These are phyloP conservation scores for Ophiostoma sp. DNA, from an alignment of 2,329 filamentous ascomycete species.

Conservation along the genomic window DNA sequence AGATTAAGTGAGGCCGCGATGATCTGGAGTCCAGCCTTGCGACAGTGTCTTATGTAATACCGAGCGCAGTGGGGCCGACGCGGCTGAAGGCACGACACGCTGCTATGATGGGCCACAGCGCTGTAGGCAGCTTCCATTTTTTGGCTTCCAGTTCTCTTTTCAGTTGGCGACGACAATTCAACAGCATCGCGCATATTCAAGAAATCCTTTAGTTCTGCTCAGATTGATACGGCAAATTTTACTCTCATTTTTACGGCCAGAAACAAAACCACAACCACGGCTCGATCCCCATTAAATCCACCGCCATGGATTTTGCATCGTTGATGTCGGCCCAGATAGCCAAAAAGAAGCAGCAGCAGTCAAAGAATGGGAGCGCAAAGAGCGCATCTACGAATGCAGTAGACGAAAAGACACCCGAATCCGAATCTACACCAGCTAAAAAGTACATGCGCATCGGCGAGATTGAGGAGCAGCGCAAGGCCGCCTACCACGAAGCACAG, in stretches of 20 bases:
- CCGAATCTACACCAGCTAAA: constrained; percentile 39
- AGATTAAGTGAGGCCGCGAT: neutral
- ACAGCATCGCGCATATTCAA: neutral
- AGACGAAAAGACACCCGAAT: constrained; percentile 25
- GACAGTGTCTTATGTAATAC: constrained; percentile 1
- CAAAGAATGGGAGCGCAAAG: neutral
- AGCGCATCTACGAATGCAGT: neutral
- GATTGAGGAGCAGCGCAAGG: constrained; percentile 73
- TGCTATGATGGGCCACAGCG: neutral
- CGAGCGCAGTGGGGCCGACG: neutral
- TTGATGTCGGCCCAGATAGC: constrained; percentile 91
- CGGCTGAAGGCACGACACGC: constrained; percentile 14
- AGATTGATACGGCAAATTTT: neutral
- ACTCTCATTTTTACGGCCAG: neutral
- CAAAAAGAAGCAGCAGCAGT: constrained; percentile 51
- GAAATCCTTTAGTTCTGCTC: neutral
- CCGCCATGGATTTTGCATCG: constrained; percentile 83
- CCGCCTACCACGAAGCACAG: constrained; percentile 77
- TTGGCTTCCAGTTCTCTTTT: neutral
- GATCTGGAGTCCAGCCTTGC: constrained; percentile 2
- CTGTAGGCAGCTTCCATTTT: neutral
- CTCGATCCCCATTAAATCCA: neutral
- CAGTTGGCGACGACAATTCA: neutral
- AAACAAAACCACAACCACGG: neutral
- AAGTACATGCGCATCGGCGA: constrained; percentile 87